Percentiles rank a stretch among this genome's conserved stretches.
These are phyloP conservation scores for Colletotrichum paranaense DNA, from an alignment of 2,329 filamentous ascomycete genomes.

Conservation along the genomic window DNA sequence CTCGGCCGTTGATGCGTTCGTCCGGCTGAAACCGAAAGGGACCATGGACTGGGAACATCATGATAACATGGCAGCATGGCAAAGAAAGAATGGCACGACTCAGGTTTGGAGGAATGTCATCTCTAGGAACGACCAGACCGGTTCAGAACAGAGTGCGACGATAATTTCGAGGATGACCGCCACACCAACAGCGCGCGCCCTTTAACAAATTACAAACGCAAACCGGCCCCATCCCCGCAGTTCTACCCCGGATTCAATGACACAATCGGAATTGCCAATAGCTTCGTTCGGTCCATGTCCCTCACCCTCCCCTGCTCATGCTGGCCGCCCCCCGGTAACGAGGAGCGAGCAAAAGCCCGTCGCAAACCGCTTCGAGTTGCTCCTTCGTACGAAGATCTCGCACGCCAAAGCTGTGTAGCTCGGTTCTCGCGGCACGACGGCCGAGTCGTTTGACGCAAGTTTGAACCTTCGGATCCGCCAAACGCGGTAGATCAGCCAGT, in stretches of 20 bases:
- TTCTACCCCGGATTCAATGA: slow-evolving; percentile 33
- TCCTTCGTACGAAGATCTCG: neutral
- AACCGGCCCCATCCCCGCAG: slow-evolving; percentile 17
- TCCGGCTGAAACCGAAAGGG: slow-evolving; percentile 12
- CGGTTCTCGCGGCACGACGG: slow-evolving; percentile 21
- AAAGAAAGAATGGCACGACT: slow-evolving; percentile 3
- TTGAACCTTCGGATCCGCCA: slow-evolving; percentile 21
- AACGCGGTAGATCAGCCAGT: neutral
- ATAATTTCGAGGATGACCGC: neutral
- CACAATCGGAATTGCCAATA: slow-evolving; percentile 31
- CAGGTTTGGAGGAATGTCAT: neutral
- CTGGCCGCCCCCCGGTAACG: neutral
- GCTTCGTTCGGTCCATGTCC: slow-evolving; percentile 11
- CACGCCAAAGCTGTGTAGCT: neutral
- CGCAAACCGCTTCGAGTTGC: slow-evolving; percentile 12
- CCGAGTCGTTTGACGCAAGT: slow-evolving; percentile 10
- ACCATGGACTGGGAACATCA: neutral
- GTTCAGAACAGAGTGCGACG: neutral
- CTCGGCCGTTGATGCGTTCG: slow-evolving; percentile 24
- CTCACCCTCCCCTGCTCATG: neutral
- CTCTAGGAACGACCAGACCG: neutral
- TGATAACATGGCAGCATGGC: neutral
- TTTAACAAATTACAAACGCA: neutral
- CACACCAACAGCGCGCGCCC: neutral
- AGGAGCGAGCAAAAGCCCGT: slow-evolving; percentile 17